These are phyloP conservation scores for Zalaria obscura DNA, from an alignment of 2,329 filamentous ascomycete genomes.

Conservation along the genomic window DNA sequence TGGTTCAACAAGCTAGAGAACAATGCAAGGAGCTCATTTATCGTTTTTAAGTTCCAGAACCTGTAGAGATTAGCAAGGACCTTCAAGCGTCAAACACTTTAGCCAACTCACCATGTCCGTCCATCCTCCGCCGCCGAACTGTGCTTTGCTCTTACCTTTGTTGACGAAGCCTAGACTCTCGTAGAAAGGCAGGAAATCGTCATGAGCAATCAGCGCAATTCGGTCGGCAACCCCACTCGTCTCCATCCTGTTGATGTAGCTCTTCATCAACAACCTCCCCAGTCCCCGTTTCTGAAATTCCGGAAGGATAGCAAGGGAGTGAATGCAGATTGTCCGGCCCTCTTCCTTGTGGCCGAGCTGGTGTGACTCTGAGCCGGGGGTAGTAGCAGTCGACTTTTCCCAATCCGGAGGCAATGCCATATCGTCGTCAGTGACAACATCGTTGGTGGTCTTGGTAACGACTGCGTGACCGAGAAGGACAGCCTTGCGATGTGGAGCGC, in stretches of 20 bases:
- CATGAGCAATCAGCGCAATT: slow-evolving; percentile 63
- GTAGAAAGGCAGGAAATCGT: slow-evolving; percentile 62
- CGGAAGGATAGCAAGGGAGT: slow-evolving; percentile 69
- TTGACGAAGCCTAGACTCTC: slow-evolving; percentile 59
- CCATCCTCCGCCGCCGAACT: slow-evolving; percentile 71
- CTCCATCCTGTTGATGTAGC: slow-evolving; percentile 65
- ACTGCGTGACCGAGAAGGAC: slow-evolving; percentile 67
- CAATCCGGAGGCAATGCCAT: slow-evolving; percentile 64
- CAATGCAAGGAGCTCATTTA: too few relatives aligned
- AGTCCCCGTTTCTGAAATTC: slow-evolving; percentile 61
- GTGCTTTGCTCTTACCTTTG: slow-evolving; percentile 51
- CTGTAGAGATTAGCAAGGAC: too few relatives aligned
- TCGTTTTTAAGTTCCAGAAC: too few relatives aligned
- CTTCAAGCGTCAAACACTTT: not conserved
- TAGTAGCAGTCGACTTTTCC: slow-evolving; percentile 23
- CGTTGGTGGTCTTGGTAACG: slow-evolving; percentile 52
- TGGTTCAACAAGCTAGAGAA: too few relatives aligned
- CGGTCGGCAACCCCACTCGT: slow-evolving; percentile 55
- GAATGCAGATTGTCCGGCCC: slow-evolving; percentile 64
- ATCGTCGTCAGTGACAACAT: slow-evolving; percentile 55
- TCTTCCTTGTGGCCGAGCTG: slow-evolving; percentile 54
- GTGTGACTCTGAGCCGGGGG: slow-evolving; percentile 10
- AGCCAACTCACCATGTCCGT: slow-evolving; percentile 53
- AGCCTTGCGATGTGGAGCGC: slow-evolving; percentile 41
- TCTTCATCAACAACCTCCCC: slow-evolving; percentile 58